Percentiles rank a stretch among this genome's conserved stretches.
Conservation (phyloP, 352 stramenopile genomes). For the Pythium brachiatum region DNA sequence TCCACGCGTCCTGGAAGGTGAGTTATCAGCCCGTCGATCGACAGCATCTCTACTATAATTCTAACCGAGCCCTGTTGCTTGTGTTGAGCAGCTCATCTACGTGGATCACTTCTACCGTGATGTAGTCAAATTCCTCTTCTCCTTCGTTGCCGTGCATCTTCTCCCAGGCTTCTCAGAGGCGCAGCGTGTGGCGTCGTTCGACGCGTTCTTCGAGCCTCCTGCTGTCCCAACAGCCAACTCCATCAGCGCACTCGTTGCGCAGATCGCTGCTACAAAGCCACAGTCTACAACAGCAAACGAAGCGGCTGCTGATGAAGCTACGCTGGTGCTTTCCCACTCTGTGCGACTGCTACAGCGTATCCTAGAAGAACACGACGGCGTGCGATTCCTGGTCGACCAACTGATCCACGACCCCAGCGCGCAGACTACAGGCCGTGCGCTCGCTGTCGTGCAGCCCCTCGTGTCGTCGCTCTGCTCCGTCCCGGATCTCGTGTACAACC, state of each 20-base stretch:
- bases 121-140: slow-evolving; percentile 44
- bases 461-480: slow-evolving; percentile 14
- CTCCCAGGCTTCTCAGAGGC: slow-evolving; percentile 44
- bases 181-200: slow-evolving; percentile 44
- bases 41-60: not conserved
- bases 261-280: slow-evolving; percentile 31
- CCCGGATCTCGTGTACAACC: slow-evolving; percentile 67
- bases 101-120: slow-evolving; percentile 59
- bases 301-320: slow-evolving; percentile 26
- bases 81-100: slow-evolving; percentile 38
- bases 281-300: not conserved
- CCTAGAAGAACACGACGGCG: slow-evolving; percentile 19
- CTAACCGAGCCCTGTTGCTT: not conserved
- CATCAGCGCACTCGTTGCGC: slow-evolving; percentile 33
- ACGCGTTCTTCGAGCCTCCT: slow-evolving; percentile 53
- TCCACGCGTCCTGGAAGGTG: slow-evolving; percentile 50
- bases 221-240: slow-evolving; percentile 35
- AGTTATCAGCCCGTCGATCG: not conserved
- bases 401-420: slow-evolving; percentile 35
- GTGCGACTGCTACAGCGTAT: slow-evolving; percentile 41
- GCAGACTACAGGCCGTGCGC: slow-evolving; percentile 16
- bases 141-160: slow-evolving; percentile 51
- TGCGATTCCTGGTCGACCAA: slow-evolving; percentile 33
- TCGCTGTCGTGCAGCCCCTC: slow-evolving; percentile 1
- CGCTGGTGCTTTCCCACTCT: slow-evolving; percentile 41